These are phyloP conservation scores for Artemisia argyi DNA, from an alignment of 129 eudicot species.

Conservation along the genomic window DNA sequence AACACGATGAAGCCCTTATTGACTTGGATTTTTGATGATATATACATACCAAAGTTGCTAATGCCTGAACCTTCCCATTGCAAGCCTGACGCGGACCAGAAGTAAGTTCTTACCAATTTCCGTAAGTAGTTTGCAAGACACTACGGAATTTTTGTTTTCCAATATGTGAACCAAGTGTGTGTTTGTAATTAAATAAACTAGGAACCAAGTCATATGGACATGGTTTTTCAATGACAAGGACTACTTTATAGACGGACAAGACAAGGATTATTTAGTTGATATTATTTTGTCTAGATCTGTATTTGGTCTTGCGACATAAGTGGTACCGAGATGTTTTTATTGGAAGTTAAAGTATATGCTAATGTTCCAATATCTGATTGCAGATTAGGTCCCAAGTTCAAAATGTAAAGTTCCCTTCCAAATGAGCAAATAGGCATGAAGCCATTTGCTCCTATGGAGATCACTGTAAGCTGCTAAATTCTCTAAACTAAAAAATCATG, in stretches of 20 bases:
- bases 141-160: background rate
- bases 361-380: background rate
- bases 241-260: constrained; percentile 51
- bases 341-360: background rate
- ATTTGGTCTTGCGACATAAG: background rate
- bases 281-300: background rate
- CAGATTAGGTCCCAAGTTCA: constrained; percentile 89
- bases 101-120: constrained; percentile 42
- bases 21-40: constrained; percentile 90
- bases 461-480: constrained; percentile 55
- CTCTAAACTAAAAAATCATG: background rate
- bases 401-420: constrained; percentile 61
- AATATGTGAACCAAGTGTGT: background rate
- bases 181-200: constrained; percentile 13
- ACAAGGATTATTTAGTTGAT: constrained; percentile 76
- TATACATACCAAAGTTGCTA: constrained; percentile 65
- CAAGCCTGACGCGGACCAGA: constrained; percentile 47
- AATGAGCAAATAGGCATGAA: constrained; percentile 1
- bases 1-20: too few relatives aligned
- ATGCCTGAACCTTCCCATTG: constrained; percentile 54
- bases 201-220: constrained; percentile 65
- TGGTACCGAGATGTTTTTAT: background rate
- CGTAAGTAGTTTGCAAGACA: background rate
- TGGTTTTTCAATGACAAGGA: constrained; percentile 57
- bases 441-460: constrained; percentile 90